Evolutionary conservation across 495 filamentous ascomycete genomes (phyloP), one percentile per base, ranked within the genome.

Genomic region (Aspergillus heteromorphus): DNA sequence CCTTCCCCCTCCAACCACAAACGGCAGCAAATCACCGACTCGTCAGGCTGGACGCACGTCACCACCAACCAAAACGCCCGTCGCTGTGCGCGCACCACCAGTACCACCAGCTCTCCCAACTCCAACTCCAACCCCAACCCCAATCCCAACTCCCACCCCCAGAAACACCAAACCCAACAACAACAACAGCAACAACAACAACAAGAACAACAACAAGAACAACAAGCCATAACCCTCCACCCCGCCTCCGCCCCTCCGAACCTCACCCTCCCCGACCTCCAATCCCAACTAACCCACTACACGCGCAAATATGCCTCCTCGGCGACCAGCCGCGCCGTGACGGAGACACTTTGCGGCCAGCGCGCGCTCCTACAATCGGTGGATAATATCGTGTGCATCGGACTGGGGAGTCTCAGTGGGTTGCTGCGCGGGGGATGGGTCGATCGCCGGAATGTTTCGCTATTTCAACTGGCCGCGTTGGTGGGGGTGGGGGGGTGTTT

Each of bases 401-500:
- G 81, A 13, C 68, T 84, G 3, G 81, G 81, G 0, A 83, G 79
- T 55, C 65, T 71, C 10, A 78, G 75, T 27, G 72, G 75, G 4
- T 73, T 76, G 50, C 57, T 73, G 42, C 70, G 72, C 25, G 73
- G 66, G 29, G 72, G 74, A 11, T 76, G 74, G 74, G 72, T 77
- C 21, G 74, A 77, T 63, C 67, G 74, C 2, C 53, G 74, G 16
- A 60, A 45, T 43, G 70, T 77, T 2, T 74, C 75, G 6, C 65
- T 76, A 48, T 79, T 74, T 53, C 86, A 91, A 62, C 75, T 89
- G 7, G 84, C 78, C 2, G 86, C 84, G 14, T 71, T 91, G 51
- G 56, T 75, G 10, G 66, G 66, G n/a, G 67, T 87, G 1, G 69
- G 83, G 31, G 64, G 76, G 42, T n/a, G n/a, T n/a, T 53, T 40